phyloP scores from a whole-genome alignment of 352 stramenopile species.

The Aphanomyces cochlioides region DNA sequence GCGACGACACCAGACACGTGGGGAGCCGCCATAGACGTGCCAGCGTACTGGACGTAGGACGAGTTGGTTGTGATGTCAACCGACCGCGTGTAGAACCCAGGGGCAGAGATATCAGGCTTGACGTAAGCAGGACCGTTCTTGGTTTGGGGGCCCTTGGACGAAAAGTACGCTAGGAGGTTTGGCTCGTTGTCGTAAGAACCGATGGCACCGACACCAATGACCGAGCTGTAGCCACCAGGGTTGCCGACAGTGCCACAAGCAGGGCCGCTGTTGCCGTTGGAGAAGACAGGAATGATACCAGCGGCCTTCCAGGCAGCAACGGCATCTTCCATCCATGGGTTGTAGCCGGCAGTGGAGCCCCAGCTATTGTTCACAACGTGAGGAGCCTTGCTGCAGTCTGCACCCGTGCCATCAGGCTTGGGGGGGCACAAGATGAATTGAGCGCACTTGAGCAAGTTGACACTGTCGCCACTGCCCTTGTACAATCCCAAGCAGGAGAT shows the following conservation, averaged over 20 bases:
- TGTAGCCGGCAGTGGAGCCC: conserved; percentile 31
- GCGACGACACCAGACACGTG: conserved; percentile 37
- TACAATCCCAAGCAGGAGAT: conserved; percentile 38
- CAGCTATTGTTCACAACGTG: conserved; percentile 43
- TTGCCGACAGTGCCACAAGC: conserved; percentile 30
- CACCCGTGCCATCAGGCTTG: conserved; percentile 3
- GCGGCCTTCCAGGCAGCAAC: not conserved
- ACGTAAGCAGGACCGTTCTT: conserved; percentile 34
- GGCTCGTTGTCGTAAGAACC: conserved; percentile 36
- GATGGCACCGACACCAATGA: conserved; percentile 40
- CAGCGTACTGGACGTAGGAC: conserved; percentile 33
- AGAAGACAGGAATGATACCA: conserved; percentile 42
- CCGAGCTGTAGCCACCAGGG: conserved; percentile 35
- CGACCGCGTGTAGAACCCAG: conserved; percentile 31
- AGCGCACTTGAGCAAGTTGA: conserved; percentile 32
- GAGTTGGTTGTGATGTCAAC: conserved; percentile 31
- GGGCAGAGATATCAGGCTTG: conserved; percentile 18
- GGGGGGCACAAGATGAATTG: conserved; percentile 32
- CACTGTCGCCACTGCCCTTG: conserved; percentile 28
- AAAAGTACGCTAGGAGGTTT: conserved; percentile 38
- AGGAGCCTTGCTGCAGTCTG: conserved; percentile 40
- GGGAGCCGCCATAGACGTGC: conserved; percentile 39
- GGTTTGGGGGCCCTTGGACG: conserved; percentile 35
- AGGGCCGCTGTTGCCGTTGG: conserved; percentile 34
- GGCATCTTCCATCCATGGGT: conserved; percentile 32